Conservation (phyloP, 352 stramenopile genomes). For the Globisporangium barbulae region DNA sequence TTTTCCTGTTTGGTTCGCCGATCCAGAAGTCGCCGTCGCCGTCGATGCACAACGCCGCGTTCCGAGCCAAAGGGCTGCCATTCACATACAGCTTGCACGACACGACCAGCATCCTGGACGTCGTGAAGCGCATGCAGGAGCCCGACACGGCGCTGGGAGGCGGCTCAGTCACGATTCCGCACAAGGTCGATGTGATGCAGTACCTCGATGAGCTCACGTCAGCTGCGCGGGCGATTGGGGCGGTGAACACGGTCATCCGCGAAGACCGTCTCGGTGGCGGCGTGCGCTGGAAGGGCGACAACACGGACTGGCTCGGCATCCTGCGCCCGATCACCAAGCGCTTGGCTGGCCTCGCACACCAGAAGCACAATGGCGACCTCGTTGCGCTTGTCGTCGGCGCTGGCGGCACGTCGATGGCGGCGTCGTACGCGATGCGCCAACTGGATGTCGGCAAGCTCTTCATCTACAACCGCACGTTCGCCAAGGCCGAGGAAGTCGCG, state of each 20-base stretch:
- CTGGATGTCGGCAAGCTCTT: slow-evolving; percentile 83
- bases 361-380: slow-evolving; percentile 23
- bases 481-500: slow-evolving; percentile 90
- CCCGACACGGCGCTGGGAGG: slow-evolving; percentile 84
- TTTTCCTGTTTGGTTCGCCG: slow-evolving; percentile 95
- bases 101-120: slow-evolving; percentile 40
- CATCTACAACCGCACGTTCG: slow-evolving; percentile 95
- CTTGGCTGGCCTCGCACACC: slow-evolving; percentile 14
- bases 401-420: slow-evolving; percentile 94
- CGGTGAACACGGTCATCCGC: slow-evolving; percentile 97
- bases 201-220: slow-evolving; percentile 92
- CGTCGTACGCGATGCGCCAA: slow-evolving; percentile 91
- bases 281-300: slow-evolving; percentile 89
- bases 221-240: slow-evolving; percentile 95
- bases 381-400: slow-evolving; percentile 87
- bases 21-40: slow-evolving; percentile 96
- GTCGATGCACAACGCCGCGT: slow-evolving; percentile 96
- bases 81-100: slow-evolving; percentile 91
- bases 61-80: slow-evolving; percentile 80
- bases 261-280: slow-evolving; percentile 38
- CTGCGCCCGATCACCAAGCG: slow-evolving; percentile 87
- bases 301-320: slow-evolving; percentile 99
- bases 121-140: slow-evolving; percentile 43
- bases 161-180: slow-evolving; percentile 96
- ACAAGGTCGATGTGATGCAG: slow-evolving; percentile 95